phyloP scores from a whole-genome alignment of 2,329 filamentous ascomycete genomes.

The Cordyceps fumosorosea region DNA sequence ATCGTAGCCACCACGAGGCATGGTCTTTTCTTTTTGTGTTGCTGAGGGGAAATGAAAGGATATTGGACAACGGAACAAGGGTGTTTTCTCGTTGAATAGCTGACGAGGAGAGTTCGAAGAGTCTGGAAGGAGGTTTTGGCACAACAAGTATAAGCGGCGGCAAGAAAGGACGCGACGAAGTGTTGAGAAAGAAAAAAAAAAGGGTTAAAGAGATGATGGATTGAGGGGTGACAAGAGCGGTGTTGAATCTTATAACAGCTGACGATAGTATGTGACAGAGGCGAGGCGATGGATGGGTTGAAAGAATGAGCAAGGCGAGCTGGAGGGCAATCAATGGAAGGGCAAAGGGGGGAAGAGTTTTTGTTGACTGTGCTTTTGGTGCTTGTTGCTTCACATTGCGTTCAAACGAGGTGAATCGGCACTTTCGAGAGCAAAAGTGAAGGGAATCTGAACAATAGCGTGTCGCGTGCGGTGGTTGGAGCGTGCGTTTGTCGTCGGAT shows the following conservation, averaged over 20 bases:
- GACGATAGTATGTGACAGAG: no score
- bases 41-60: no score
- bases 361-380: not conserved
- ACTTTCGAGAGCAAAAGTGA: not conserved
- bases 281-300: not conserved
- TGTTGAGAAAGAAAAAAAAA: no score
- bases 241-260: no score
- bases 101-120: not conserved
- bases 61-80: not conserved
- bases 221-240: no score
- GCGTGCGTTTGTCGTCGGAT: not conserved
- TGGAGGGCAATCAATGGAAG: no score
- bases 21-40: not conserved
- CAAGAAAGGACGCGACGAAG: no score
- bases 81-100: not conserved
- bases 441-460: slow-evolving; percentile 5
- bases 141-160: no score
- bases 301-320: not conserved
- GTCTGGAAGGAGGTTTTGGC: no score
- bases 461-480: not conserved
- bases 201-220: no score
- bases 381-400: not conserved
- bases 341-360: not conserved
- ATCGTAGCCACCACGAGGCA: slow-evolving; percentile 11
- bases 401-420: not conserved